phyloP scores from a whole-genome alignment of 2,329 filamentous ascomycete species.

The Botryotinia globosa region DNA sequence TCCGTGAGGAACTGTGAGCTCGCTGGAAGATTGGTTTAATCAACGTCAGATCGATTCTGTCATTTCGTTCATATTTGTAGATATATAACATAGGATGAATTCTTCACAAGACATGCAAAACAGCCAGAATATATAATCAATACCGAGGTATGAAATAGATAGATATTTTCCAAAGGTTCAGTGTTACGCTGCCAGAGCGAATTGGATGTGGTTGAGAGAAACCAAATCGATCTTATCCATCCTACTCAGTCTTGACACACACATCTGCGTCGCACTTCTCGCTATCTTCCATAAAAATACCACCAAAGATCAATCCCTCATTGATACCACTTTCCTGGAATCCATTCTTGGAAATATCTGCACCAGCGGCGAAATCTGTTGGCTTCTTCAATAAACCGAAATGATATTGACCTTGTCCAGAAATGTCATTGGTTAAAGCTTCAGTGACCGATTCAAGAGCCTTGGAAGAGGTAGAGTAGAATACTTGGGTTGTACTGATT shows the following conservation, averaged over 20 bases:
- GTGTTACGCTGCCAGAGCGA: not conserved
- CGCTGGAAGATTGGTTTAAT: not conserved
- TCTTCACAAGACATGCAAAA: not conserved
- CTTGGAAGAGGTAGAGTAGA: constrained; percentile 51
- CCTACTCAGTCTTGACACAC: not conserved
- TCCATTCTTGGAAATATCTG: constrained; percentile 45
- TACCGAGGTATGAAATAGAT: not conserved
- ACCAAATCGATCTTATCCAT: not conserved
- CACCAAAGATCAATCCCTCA: constrained; percentile 52
- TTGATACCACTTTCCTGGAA: constrained; percentile 49
- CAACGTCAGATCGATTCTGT: not conserved
- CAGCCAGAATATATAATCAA: not conserved
- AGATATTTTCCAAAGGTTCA: not conserved
- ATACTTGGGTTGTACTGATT: constrained; percentile 53
- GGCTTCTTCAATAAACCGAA: constrained; percentile 63
- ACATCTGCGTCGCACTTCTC: not conserved
- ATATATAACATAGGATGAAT: not conserved
- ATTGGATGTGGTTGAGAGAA: not conserved
- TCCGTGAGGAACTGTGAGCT: not conserved
- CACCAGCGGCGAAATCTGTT: constrained; percentile 40
- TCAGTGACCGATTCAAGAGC: constrained; percentile 49
- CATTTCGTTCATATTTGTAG: not conserved
- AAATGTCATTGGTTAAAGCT: constrained; percentile 49
- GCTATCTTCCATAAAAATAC: constrained; percentile 54
- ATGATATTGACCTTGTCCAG: constrained; percentile 59